Percentiles rank a stretch among this genome's conserved stretches.
These are phyloP conservation scores for Endoconidiophora polonica DNA, from an alignment of 2,329 filamentous ascomycete genomes.

Conservation along the genomic window DNA sequence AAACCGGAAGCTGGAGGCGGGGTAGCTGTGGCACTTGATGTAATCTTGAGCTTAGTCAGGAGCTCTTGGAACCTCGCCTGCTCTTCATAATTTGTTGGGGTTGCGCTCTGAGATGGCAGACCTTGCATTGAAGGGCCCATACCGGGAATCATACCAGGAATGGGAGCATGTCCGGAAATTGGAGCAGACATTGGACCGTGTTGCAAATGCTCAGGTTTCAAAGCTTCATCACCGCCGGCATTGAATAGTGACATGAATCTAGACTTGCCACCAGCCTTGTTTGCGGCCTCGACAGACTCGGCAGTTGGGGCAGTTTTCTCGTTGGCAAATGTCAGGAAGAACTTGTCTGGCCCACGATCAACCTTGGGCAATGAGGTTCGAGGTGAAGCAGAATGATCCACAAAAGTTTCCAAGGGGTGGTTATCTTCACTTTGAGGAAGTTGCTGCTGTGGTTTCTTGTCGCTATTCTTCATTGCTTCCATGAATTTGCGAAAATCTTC, in stretches of 20 bases:
- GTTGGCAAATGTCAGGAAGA: constrained; percentile 46
- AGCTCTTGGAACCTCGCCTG: constrained; percentile 75
- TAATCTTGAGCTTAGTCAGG: constrained; percentile 58
- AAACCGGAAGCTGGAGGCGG: constrained; percentile 27
- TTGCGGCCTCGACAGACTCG: constrained; percentile 22
- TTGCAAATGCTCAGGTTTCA: constrained; percentile 4
- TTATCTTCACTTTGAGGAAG: background rate
- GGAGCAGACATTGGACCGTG: constrained; percentile 10
- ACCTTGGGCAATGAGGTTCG: constrained; percentile 18
- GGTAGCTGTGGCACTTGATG: constrained; percentile 26
- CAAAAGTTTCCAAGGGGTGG: constrained; percentile 16
- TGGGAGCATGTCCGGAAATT: constrained; percentile 5
- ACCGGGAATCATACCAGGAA: constrained; percentile 5
- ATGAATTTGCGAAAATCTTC: constrained; percentile 94
- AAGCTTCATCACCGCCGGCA: constrained; percentile 21
- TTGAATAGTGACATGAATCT: constrained; percentile 73
- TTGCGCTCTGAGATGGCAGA: constrained; percentile 13
- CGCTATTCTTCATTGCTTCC: constrained; percentile 61
- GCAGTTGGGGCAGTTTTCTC: constrained; percentile 38
- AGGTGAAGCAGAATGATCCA: constrained; percentile 1
- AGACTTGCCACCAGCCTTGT: constrained; percentile 33
- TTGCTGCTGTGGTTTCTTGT: constrained; percentile 13
- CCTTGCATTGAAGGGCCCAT: constrained; percentile 14
- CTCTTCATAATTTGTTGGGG: constrained; percentile 42
- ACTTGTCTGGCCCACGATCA: constrained; percentile 57